A percentile compares a stretch with the other conserved stretches of the same genome.
phyloP scores from a whole-genome alignment of 306 rosid genomes.

The Erythrophleum fordii region DNA sequence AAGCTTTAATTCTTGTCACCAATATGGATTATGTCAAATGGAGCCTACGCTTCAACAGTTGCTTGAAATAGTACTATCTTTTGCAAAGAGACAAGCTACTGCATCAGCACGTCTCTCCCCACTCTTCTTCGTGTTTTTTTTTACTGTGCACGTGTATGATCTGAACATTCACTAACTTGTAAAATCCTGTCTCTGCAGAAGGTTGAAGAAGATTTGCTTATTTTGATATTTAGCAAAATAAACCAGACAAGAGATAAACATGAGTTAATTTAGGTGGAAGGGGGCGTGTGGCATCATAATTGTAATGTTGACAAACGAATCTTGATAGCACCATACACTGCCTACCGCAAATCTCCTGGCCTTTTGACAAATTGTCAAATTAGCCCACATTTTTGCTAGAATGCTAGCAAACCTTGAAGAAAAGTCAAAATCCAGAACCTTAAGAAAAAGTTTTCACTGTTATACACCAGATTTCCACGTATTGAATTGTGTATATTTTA shows the following conservation, averaged over 20 bases:
- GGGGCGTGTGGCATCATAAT: slow-evolving; percentile 21
- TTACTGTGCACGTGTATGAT: background rate
- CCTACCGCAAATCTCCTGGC: slow-evolving; percentile 33
- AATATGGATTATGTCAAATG: slow-evolving; percentile 44
- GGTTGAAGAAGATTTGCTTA: slow-evolving; percentile 32
- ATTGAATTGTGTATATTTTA: background rate
- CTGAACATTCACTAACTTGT: slow-evolving; percentile 26
- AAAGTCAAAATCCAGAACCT: slow-evolving; percentile 41
- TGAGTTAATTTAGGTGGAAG: slow-evolving; percentile 17
- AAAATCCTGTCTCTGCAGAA: slow-evolving; percentile 23
- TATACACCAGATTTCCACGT: background rate
- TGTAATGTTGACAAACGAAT: slow-evolving; percentile 40
- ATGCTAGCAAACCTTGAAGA: slow-evolving; percentile 28
- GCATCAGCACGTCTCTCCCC: slow-evolving; percentile 24
- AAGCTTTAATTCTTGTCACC: slow-evolving; percentile 41
- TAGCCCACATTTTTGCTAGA: slow-evolving; percentile 20
- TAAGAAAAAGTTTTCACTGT: background rate
- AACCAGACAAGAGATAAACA: slow-evolving; percentile 42
- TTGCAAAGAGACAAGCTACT: slow-evolving; percentile 34
- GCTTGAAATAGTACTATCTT: slow-evolving; percentile 32
- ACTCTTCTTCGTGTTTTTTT: slow-evolving; percentile 24
- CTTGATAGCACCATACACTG: slow-evolving; percentile 34
- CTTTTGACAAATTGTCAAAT: slow-evolving; percentile 45
- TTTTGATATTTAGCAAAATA: slow-evolving; percentile 24
- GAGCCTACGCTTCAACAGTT: slow-evolving; percentile 39